phyloP scores from a whole-genome alignment of 2,329 filamentous ascomycete species.

The Penicillium sp. region DNA sequence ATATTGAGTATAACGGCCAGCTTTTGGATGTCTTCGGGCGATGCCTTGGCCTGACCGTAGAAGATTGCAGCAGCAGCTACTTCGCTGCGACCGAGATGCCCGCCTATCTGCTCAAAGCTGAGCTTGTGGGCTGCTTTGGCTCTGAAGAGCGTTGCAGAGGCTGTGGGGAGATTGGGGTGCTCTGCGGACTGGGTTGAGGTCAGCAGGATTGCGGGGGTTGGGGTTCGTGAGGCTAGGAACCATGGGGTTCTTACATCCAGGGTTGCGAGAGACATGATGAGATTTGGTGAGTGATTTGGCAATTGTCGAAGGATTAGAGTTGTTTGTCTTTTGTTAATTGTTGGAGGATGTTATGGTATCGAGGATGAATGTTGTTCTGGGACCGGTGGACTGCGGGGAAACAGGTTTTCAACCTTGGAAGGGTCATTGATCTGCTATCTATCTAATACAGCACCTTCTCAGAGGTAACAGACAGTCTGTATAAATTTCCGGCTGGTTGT shows the following conservation, averaged over 20 bases:
- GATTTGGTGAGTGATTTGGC: background rate
- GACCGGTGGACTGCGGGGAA: conserved; percentile 7
- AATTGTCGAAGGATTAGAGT: background rate
- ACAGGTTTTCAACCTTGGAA: background rate
- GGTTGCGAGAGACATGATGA: conserved; percentile 45
- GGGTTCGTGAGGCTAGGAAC: background rate
- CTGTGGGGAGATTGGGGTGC: conserved; percentile 64
- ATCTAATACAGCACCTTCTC: no score
- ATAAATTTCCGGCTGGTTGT: no score
- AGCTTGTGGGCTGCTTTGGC: conserved; percentile 75
- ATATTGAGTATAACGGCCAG: conserved; percentile 67
- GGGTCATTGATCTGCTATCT: background rate
- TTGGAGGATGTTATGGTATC: background rate
- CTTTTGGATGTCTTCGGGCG: conserved; percentile 65
- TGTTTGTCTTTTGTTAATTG: background rate
- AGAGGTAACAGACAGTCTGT: no score
- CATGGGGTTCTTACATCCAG: conserved; percentile 38
- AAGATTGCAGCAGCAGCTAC: conserved; percentile 85
- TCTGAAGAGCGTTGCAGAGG: conserved; percentile 72
- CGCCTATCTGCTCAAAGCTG: conserved; percentile 75
- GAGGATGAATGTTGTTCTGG: background rate
- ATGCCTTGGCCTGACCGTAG: conserved; percentile 80
- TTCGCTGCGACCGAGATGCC: conserved; percentile 72
- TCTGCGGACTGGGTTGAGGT: conserved; percentile 27
- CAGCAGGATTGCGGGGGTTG: background rate